Evolutionary conservation across 129 eudicot genomes (phyloP).

Genomic region (Chrysanthemum lavandulifolium): DNA sequence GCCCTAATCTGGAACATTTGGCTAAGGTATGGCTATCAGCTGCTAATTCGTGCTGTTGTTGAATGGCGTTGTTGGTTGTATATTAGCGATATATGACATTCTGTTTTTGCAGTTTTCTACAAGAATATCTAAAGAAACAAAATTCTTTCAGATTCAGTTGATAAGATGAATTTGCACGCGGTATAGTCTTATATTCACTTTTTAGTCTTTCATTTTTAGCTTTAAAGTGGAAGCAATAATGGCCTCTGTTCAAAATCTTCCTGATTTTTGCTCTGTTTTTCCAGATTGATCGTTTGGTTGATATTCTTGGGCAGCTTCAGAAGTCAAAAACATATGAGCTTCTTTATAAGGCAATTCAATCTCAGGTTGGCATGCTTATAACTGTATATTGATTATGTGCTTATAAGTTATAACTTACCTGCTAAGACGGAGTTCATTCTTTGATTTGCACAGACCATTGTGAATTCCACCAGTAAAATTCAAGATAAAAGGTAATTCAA

Average conservation of each 20-base stretch:
- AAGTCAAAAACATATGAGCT: constrained; percentile 52
- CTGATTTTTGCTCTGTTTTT: constrained; percentile 10
- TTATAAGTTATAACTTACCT: not conserved
- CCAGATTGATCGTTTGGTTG: constrained; percentile 62
- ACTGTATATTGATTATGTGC: not conserved
- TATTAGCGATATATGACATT: constrained; percentile 22
- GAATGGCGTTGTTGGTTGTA: not conserved
- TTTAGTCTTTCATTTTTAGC: not conserved
- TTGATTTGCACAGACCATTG: constrained; percentile 45
- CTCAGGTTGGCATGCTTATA: constrained; percentile 45
- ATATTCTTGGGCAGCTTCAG: constrained; percentile 47
- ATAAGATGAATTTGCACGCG: constrained; percentile 45
- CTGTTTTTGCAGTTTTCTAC: constrained; percentile 54
- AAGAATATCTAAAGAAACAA: constrained; percentile 42
- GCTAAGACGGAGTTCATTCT: constrained; percentile 12
- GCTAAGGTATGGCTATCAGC: constrained; percentile 48
- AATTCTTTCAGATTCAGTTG: constrained; percentile 44
- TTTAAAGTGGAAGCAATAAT: not conserved
- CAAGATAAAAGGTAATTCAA: constrained; percentile 47
- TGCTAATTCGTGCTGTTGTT: constrained; percentile 3
- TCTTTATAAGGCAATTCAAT: constrained; percentile 39
- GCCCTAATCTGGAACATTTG: constrained; percentile 38
- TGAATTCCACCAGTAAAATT: constrained; percentile 22
- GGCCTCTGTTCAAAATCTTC: constrained; percentile 4
- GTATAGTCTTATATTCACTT: constrained; percentile 29